Evolutionary conservation across 805 yeast genomes (phyloP), one percentile per base, ranked within the genome.

Genomic region (Cyberlindnera meyerae): DNA sequence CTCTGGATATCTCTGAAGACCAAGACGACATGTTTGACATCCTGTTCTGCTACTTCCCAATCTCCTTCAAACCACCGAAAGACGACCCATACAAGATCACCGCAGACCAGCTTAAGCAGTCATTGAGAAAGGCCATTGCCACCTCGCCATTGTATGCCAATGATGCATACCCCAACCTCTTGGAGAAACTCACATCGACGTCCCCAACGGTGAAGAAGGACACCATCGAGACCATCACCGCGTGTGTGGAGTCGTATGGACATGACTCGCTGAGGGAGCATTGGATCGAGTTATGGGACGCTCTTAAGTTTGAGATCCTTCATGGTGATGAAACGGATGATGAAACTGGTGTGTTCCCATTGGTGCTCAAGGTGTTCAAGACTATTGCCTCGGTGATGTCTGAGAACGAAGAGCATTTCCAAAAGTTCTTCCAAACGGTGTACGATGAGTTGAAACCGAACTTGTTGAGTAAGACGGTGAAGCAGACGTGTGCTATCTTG

Each of bases 11-110:
- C 33, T 46, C 59, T 28, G 56, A 59, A n/a, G 62, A 57, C 51
- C 53, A 72, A 22, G 81, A 82, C 46, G 86, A 84, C 8, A 57
- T 93, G 41, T 94, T 89, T 55, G 98, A 93, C 55, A 76, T 83
- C 24, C 68, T 86, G 27, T 94, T 90, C 56, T 93, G 98, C 60
- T 93, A 93, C 62, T 93, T 90, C 64, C 99, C 99, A 11, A 89
- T 93, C 29, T 83, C 96, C 1, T 93, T 94, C 62, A 79, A 79
- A 40, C 96, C 97, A 2, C 96, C 97, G 4, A 75, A 78, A 32
- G 85, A 85, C 57, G 96, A 90, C 50, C 89, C 93, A 0, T 87
- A 88, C 56, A 77, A 79, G 44, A 83, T 87, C 45, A 77, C 95
- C 0, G 75, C 87, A 1, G 73, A 70, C 1, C 83, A 87, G 36